Evolutionary conservation across 768 basidiomycete species (phyloP).

Genomic region (Serpula lacrymans): DNA sequence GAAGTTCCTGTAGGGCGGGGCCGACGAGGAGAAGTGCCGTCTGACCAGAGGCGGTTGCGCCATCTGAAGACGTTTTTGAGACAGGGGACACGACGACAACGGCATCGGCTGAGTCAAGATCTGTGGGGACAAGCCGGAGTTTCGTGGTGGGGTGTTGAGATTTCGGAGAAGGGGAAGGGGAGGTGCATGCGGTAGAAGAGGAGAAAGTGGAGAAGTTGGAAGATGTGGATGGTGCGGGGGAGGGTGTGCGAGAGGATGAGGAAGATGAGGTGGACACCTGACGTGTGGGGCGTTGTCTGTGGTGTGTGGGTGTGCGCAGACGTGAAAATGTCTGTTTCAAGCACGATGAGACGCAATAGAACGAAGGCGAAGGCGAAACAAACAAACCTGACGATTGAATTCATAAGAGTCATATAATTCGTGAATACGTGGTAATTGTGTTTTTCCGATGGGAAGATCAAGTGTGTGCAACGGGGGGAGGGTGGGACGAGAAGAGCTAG

Average conservation of each 20-base stretch:
- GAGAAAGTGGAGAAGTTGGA: slow-evolving; percentile 14
- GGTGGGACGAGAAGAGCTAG: slow-evolving; percentile 39
- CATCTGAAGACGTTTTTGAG: slow-evolving; percentile 4
- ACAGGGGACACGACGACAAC: slow-evolving; percentile 38
- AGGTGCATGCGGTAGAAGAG: slow-evolving; percentile 10
- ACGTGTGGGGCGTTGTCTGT: slow-evolving; percentile 24
- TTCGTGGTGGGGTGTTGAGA: slow-evolving; percentile 15
- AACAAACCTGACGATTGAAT: slow-evolving; percentile 11
- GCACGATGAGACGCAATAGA: neutral
- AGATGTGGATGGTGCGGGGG: slow-evolving; percentile 28
- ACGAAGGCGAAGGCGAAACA: neutral
- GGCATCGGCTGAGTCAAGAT: slow-evolving; percentile 52
- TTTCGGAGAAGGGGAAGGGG: slow-evolving; percentile 14
- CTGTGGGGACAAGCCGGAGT: slow-evolving; percentile 45
- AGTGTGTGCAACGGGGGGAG: slow-evolving; percentile 54
- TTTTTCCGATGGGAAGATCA: slow-evolving; percentile 26
- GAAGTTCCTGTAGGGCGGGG: slow-evolving; percentile 42
- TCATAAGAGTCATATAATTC: slow-evolving; percentile 11
- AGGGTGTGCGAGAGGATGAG: slow-evolving; percentile 36
- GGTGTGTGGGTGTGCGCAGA: slow-evolving; percentile 4
- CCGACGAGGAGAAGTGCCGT: slow-evolving; percentile 49
- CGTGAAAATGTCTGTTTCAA: neutral
- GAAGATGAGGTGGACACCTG: slow-evolving; percentile 39
- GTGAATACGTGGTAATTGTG: slow-evolving; percentile 9
- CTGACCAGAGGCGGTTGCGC: slow-evolving; percentile 11